Base-by-base conservation (phyloP, 495 filamentous ascomycete genomes). In the Neurospora sp. region DNA sequence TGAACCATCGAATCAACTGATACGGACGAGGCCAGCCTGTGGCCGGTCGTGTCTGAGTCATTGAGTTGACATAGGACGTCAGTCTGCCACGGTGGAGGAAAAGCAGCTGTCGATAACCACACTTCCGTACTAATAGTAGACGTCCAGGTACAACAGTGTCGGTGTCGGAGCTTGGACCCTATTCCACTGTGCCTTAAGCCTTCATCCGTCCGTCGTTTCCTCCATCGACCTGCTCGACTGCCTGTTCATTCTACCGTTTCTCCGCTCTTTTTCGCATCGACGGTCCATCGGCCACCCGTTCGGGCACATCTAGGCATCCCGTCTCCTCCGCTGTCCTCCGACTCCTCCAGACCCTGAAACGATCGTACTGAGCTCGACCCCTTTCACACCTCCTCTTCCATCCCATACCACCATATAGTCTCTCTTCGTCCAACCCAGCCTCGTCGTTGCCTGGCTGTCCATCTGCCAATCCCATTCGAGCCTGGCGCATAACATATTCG, bases 51-150 rank as follows among this genome's bases (percentile, higher is more conserved):
- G 74, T 81, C 80, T 80, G 80, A 82, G 80, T 82, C 80, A 82
- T 82, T 81, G 73, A 77, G 54, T 81, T 80, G 80, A 79, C 74
- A 75, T 81, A 78, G 79, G 79, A 81, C 80, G 76, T 80, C 79
- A 81, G 75, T 70, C 66, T 77, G 79, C 78, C 73, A 75, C 76
- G 37, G 79, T 77, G 74, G 77, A 77, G 74, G 70, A 76, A 39
- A 17, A 19, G 70, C 72, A 54, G 40, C 62, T 72, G 38, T 39
- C 69, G 38, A 70, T 45, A 75, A 62, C 70, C 24, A 39, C 37
- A 66, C 31, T 36, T 43, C 11, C 38, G 48, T 59, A 15, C 21
- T 59, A 21, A 59, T 42, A 73, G 69, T 17, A 34, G 28, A 34
- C 38, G 69, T 62, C 71, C 37, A 66, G 62, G 31, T 74, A 72